These are phyloP conservation scores for Serpula lacrymans DNA, from an alignment of 768 basidiomycete species.

Conservation along the genomic window DNA sequence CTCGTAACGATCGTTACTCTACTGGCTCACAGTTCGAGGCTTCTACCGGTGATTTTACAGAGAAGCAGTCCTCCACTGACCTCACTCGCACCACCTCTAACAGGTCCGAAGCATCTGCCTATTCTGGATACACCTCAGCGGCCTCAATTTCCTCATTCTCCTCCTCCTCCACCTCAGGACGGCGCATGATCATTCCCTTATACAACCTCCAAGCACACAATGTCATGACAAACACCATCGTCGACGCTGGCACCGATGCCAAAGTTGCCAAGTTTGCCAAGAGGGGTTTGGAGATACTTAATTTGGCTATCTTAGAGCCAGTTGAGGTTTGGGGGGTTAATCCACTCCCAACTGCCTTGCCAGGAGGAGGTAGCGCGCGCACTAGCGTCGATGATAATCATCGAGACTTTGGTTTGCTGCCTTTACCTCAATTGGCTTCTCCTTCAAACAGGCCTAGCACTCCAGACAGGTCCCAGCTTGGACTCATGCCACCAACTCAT, in stretches of 20 bases:
- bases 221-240: constrained; percentile 80
- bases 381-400: constrained; percentile 25
- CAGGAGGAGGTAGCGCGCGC: constrained; percentile 18
- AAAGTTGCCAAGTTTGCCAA: constrained; percentile 77
- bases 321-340: constrained; percentile 60
- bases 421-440: background rate
- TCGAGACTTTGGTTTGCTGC: constrained; percentile 17
- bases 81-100: constrained; percentile 33
- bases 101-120: constrained; percentile 47
- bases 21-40: constrained; percentile 45
- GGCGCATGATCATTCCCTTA: constrained; percentile 79
- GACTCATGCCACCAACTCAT: too few species aligned
- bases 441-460: constrained; percentile 11
- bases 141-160: constrained; percentile 37
- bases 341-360: constrained; percentile 9
- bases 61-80: constrained; percentile 19
- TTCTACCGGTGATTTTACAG: constrained; percentile 26
- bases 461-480: constrained; percentile 9
- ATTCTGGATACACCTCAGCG: constrained; percentile 49
- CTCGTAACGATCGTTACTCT: constrained; percentile 37
- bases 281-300: constrained; percentile 73
- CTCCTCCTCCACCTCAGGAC: constrained; percentile 43
- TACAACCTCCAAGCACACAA: constrained; percentile 89
- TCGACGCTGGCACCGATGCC: constrained; percentile 86
- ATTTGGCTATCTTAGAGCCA: constrained; percentile 75